Base-by-base conservation (phyloP, 2,329 filamentous ascomycete genomes). In the Fusarium odoratissimum region DNA sequence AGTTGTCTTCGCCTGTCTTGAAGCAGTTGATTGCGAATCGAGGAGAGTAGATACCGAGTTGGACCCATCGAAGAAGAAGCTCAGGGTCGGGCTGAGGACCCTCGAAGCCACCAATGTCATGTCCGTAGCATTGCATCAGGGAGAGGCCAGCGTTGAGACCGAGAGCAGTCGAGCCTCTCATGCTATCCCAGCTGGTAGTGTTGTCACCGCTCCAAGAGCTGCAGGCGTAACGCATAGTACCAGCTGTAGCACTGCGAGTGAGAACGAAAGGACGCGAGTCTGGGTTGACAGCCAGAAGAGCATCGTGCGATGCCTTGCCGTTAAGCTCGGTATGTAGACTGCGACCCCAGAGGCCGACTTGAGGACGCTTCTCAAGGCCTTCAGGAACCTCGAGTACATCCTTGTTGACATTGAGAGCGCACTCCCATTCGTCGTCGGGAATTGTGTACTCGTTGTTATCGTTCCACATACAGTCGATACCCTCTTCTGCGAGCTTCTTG, bases 1-100 rank as follows among this genome's bases (percentile, higher is more conserved):
- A 84, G 75, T 91, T 93, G 79, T 93, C 90, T 2, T 87, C 83
- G 0, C 88, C 86, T 0, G 92, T 94, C 82, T 94, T 94, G 87
- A 91, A 93, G 80, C 92, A 94, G 80, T 94, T 94, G 83, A 93
- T 93, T 16, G 92, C 90, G 75, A 94, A 93, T 0, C 92, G 89
- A 1, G 90, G 87, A 3, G 91, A 91, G 81, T 93, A 88, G 67
- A 90, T 88, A 10, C 91, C 92, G 4, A 92, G 86, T 76, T 94
- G 92, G 17, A 93, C 85, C 92, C 92, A 94, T 35, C 92, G 89
- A 6, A 93, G 87, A 1, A 94, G 86, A 5, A 93, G 85, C 75
- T 94, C 92, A 0, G 92, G 91, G 0, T 87, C 87, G 0, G 92
- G 92, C 76, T 93, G 91, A 0, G 91, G 91, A 33, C 91, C 91